Percentiles rank a stretch among this genome's conserved stretches.
Evolutionary conservation across 2,329 filamentous ascomycete genomes (phyloP).

Genomic region (Colletotrichum melonis): DNA sequence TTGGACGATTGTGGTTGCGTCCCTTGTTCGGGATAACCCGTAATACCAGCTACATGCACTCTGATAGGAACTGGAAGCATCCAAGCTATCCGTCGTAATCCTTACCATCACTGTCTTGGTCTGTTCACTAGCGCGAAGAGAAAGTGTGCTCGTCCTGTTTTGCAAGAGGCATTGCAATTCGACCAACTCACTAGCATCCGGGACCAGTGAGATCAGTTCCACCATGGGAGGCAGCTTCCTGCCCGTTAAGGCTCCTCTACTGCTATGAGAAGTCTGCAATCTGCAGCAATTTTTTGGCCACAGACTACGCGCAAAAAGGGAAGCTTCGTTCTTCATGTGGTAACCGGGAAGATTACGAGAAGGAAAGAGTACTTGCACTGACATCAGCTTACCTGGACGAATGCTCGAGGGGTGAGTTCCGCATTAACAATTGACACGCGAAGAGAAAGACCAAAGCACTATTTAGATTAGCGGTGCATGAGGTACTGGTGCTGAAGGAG

Average conservation of each 20-base stretch:
- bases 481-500: neutral
- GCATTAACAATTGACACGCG: no score
- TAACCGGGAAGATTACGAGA: neutral
- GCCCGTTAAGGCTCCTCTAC: neutral
- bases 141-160: neutral
- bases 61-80: no score
- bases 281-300: neutral
- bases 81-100: neutral
- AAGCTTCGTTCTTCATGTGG: neutral
- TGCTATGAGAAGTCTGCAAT: neutral
- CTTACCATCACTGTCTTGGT: neutral
- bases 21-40: no score
- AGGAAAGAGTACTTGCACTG: neutral
- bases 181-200: neutral
- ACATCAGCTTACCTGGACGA: neutral
- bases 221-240: neutral
- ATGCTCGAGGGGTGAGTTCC: neutral
- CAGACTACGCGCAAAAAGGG: neutral
- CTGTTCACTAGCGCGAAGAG: neutral
- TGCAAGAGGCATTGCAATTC: neutral
- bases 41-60: no score
- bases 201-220: neutral
- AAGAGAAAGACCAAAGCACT: neutral
- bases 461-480: neutral
- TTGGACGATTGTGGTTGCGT: neutral